Conservation (phyloP, 495 filamentous ascomycete species). For the Neurospora discreta region DNA sequence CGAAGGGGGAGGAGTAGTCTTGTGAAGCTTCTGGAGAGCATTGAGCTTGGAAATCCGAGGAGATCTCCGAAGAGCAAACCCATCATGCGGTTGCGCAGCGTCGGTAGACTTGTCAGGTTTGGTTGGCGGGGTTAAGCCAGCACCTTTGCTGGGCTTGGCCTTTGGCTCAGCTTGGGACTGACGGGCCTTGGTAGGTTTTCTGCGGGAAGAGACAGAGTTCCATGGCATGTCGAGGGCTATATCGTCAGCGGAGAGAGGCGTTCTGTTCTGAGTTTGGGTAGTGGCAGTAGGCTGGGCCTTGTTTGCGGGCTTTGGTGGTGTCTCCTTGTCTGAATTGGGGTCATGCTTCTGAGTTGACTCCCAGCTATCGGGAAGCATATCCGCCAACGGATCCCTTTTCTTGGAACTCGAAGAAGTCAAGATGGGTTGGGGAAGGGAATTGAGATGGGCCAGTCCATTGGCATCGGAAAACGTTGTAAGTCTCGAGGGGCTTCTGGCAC, state of each 20-base stretch:
- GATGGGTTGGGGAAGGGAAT: background rate
- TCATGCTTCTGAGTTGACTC: background rate
- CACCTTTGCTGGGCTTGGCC: background rate
- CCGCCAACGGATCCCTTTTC: constrained; percentile 2
- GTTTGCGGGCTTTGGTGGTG: background rate
- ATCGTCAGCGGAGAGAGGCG: background rate
- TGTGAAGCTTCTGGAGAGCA: background rate
- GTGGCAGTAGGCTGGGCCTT: background rate
- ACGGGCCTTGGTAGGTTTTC: background rate
- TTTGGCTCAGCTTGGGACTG: background rate
- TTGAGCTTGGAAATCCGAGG: background rate
- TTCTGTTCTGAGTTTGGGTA: background rate
- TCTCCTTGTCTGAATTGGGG: background rate
- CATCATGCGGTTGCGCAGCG: background rate
- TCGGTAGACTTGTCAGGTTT: background rate
- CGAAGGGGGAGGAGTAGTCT: background rate
- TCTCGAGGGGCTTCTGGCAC: background rate
- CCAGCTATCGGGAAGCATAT: background rate
- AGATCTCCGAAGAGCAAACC: background rate
- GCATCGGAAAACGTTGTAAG: background rate
- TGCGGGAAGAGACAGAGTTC: background rate
- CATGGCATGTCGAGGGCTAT: background rate
- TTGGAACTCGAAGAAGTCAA: background rate
- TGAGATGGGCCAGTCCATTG: background rate
- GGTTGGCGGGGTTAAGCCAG: background rate